These are phyloP conservation scores for Wallacemonas collosoma DNA, from an alignment of 208 protist species.

Conservation along the genomic window DNA sequence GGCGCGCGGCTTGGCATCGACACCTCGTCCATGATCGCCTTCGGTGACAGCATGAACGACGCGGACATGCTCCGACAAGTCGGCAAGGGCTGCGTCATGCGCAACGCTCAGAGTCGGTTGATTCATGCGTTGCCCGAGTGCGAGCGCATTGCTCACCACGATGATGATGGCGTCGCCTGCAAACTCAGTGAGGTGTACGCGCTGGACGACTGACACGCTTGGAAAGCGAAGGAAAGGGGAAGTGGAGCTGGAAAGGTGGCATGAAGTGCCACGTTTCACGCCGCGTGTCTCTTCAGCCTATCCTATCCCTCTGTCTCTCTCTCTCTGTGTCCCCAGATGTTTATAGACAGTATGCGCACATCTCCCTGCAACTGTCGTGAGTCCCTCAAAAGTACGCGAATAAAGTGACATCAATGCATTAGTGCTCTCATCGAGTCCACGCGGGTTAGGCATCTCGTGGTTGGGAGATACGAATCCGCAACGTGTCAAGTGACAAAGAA, in stretches of 20 bases:
- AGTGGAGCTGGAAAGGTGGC: no score
- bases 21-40: slow-evolving; percentile 37
- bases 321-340: no score
- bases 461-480: no score
- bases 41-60: slow-evolving; percentile 78
- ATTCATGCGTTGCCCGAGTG: slow-evolving; percentile 38
- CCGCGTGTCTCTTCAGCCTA: no score
- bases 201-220: neutral
- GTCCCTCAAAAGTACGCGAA: neutral
- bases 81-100: slow-evolving; percentile 56
- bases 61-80: slow-evolving; percentile 42
- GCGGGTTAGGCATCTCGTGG: no score
- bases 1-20: slow-evolving; percentile 20
- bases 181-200: slow-evolving; percentile 47
- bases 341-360: neutral
- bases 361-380: neutral
- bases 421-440: no score
- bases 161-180: slow-evolving; percentile 49
- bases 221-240: neutral
- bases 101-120: slow-evolving; percentile 50
- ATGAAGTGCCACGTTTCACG: no score
- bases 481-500: no score
- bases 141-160: slow-evolving; percentile 37
- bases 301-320: no score
- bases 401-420: neutral